phyloP scores from a whole-genome alignment of 139 green algal genomes.

The Chlamydomonas incerta region DNA sequence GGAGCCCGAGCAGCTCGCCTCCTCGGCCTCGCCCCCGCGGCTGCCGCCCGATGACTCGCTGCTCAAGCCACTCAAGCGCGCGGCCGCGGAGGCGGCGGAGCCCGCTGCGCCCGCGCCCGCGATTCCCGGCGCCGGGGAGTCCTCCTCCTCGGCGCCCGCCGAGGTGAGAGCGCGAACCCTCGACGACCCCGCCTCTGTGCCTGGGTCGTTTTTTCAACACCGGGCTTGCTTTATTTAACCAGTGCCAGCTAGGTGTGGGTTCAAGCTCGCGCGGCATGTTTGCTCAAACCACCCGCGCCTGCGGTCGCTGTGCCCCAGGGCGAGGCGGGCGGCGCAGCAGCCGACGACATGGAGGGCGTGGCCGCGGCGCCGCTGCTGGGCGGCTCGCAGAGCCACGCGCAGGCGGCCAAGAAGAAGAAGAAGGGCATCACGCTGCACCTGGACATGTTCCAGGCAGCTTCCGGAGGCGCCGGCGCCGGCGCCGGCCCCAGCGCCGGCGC shows the following conservation, averaged over 20 bases:
- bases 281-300: no score
- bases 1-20: neutral
- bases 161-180: no score
- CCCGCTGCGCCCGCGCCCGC: neutral
- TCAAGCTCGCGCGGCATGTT: no score
- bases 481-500: neutral
- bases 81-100: neutral
- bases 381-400: neutral
- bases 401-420: constrained; percentile 18
- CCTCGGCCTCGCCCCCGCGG: neutral
- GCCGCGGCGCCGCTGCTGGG: neutral
- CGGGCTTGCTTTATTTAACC: no score
- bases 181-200: no score
- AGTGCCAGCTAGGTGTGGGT: no score
- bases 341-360: neutral
- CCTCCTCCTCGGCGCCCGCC: no score
- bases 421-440: constrained; percentile 22
- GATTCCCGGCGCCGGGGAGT: no score
- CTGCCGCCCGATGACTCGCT: constrained; percentile 10
- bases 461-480: neutral
- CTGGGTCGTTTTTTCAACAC: no score
- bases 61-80: neutral
- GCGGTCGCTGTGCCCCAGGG: no score
- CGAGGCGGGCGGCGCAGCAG: neutral
- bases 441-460: neutral